Conservation (phyloP, 768 basidiomycete genomes). For the Termitomyces sp. region DNA sequence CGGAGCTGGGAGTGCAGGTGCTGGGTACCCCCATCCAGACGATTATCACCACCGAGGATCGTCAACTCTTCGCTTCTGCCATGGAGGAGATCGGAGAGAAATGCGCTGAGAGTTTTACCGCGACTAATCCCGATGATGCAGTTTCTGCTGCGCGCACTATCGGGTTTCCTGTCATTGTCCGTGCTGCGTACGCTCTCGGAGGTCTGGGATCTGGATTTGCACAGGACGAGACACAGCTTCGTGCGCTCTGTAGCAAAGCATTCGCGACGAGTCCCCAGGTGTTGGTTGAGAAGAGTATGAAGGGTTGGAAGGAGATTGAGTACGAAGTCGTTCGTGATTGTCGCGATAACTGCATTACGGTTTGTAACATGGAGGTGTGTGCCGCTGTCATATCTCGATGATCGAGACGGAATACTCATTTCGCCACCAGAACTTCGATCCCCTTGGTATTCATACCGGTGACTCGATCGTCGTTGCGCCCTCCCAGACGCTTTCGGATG, state of each 20-base stretch:
- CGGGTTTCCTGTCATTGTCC: constrained; percentile 93
- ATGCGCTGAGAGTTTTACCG: constrained; percentile 86
- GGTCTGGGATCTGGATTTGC: constrained; percentile 96
- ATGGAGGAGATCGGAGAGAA: constrained; percentile 97
- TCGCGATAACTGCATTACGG: constrained; percentile 97
- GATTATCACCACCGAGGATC: constrained; percentile 95
- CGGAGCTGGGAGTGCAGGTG: constrained; percentile 81
- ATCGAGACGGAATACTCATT: background rate
- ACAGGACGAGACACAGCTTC: constrained; percentile 86
- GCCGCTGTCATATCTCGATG: background rate
- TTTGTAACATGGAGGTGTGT: constrained; percentile 99
- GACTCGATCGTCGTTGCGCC: constrained; percentile 98
- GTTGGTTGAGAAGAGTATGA: constrained; percentile 99
- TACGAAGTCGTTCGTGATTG: constrained; percentile 99
- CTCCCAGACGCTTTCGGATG: constrained; percentile 96
- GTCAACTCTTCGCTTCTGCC: constrained; percentile 88
- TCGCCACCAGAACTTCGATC: constrained; percentile 85
- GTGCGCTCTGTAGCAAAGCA: constrained; percentile 86
- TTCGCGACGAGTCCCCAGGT: constrained; percentile 98
- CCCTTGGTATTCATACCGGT: constrained; percentile 96
- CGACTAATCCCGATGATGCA: constrained; percentile 84
- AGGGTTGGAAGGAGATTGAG: constrained; percentile 99
- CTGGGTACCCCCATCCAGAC: constrained; percentile 97
- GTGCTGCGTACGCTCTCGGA: constrained; percentile 94
- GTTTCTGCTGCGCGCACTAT: constrained; percentile 76